Conservation (phyloP, 805 yeast genomes). For the Grigorovia humatica region DNA sequence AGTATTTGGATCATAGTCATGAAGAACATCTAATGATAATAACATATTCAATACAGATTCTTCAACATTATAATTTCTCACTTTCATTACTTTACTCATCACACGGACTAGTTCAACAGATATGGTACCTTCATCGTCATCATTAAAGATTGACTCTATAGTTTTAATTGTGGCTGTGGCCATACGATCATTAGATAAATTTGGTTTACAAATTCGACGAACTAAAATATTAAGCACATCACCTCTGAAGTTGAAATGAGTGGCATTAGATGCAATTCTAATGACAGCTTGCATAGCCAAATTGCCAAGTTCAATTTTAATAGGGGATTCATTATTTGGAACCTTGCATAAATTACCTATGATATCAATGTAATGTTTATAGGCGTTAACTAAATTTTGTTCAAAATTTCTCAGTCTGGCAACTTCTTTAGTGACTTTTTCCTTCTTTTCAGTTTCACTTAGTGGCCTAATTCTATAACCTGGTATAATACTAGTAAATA, state of each 20-base stretch:
- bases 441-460: conserved; percentile 69
- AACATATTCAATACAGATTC: conserved; percentile 70
- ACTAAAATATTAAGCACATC: conserved; percentile 61
- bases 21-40: conserved; percentile 53
- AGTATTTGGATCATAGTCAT: conserved; percentile 63
- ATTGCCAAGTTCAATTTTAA: conserved; percentile 34
- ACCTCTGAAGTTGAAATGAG: conserved; percentile 73
- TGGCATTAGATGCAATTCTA: conserved; percentile 55
- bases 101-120: conserved; percentile 64
- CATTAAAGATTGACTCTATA: conserved; percentile 58
- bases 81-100: conserved; percentile 57
- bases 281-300: conserved; percentile 70
- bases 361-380: conserved; percentile 53
- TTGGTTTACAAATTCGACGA: conserved; percentile 58
- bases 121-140: conserved; percentile 75
- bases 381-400: conserved; percentile 61
- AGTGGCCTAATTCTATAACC: conserved; percentile 78
- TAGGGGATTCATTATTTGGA: conserved; percentile 26
- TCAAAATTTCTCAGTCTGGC: conserved; percentile 71
- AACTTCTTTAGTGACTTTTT: conserved; percentile 76
- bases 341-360: conserved; percentile 36
- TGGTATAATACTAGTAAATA: conserved; percentile 79
- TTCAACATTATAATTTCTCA: conserved; percentile 70
- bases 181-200: conserved; percentile 32
- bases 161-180: conserved; percentile 53